Evolutionary conservation across 805 yeast genomes (phyloP).

Genomic region (Grigorovia jiainica): DNA sequence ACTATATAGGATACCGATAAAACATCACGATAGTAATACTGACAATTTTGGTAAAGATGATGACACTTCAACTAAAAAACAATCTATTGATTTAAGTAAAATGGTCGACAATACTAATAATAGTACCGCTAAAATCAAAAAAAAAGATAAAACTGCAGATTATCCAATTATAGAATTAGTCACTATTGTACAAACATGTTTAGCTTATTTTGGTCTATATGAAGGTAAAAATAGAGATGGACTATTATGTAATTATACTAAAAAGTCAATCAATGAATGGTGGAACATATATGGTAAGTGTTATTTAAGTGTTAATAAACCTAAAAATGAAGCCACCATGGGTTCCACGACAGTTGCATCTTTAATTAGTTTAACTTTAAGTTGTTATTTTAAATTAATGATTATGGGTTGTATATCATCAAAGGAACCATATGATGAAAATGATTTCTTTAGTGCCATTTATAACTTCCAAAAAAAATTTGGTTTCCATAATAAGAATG

Average conservation of each 20-base stretch:
- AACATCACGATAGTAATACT: background rate
- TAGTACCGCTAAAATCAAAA: background rate
- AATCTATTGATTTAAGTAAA: background rate
- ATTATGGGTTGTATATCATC: constrained; percentile 50
- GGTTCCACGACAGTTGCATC: constrained; percentile 69
- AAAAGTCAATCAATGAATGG: constrained; percentile 64
- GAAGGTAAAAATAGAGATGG: constrained; percentile 68
- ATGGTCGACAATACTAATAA: background rate
- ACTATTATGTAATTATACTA: constrained; percentile 67
- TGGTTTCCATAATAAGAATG: constrained; percentile 32
- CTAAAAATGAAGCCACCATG: constrained; percentile 41
- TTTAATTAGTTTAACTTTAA: constrained; percentile 64
- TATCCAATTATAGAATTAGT: constrained; percentile 71
- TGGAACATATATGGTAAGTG: constrained; percentile 62
- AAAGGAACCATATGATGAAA: constrained; percentile 76
- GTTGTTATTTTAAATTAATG: constrained; percentile 57
- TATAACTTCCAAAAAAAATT: constrained; percentile 70
- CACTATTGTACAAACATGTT: constrained; percentile 60
- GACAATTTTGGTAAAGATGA: background rate
- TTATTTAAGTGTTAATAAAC: constrained; percentile 22
- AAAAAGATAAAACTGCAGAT: background rate
- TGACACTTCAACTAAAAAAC: background rate
- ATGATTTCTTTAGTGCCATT: constrained; percentile 55
- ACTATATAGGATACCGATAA: constrained; percentile 48
- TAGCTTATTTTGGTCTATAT: constrained; percentile 68